These are phyloP conservation scores for Pseudoturritis turrita DNA, from an alignment of 345 rosid genomes.

Conservation along the genomic window DNA sequence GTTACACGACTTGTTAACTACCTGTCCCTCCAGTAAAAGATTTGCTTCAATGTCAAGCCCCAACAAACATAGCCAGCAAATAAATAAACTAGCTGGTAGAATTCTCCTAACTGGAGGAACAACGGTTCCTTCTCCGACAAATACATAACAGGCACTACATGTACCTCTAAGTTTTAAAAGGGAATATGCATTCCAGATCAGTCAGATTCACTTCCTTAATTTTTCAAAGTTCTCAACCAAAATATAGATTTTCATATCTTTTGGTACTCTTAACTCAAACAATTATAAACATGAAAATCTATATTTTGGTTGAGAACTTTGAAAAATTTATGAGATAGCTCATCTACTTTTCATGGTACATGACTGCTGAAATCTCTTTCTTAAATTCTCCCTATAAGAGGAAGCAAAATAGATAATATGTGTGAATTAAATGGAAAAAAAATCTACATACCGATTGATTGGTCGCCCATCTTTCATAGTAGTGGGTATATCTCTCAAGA, in stretches of 20 bases:
- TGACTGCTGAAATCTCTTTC: not conserved
- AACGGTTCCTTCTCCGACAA: not conserved
- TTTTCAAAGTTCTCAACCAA: not conserved
- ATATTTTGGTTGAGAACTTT: not conserved
- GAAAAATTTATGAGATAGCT: not conserved
- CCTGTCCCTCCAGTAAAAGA: not conserved
- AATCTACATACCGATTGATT: conserved; percentile 64
- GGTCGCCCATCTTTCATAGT: conserved; percentile 89
- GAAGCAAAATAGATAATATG: not conserved
- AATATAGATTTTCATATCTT: not conserved
- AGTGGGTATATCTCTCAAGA: conserved; percentile 80
- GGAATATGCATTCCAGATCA: conserved; percentile 3
- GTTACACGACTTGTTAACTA: not conserved
- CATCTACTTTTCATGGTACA: not conserved
- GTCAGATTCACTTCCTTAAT: not conserved
- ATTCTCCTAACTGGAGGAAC: not conserved
- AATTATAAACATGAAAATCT: not conserved
- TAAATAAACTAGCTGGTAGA: not conserved
- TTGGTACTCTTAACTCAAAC: not conserved
- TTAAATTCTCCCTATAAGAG: not conserved
- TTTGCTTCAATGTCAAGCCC: not conserved
- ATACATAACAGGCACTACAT: not conserved
- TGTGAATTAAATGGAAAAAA: not conserved
- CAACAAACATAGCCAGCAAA: not conserved
- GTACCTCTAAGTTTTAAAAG: not conserved